Evolutionary conservation across 106 monocot genomes (phyloP), one percentile per base, ranked within the genome.

Genomic region (Ottelia alismoides): DNA sequence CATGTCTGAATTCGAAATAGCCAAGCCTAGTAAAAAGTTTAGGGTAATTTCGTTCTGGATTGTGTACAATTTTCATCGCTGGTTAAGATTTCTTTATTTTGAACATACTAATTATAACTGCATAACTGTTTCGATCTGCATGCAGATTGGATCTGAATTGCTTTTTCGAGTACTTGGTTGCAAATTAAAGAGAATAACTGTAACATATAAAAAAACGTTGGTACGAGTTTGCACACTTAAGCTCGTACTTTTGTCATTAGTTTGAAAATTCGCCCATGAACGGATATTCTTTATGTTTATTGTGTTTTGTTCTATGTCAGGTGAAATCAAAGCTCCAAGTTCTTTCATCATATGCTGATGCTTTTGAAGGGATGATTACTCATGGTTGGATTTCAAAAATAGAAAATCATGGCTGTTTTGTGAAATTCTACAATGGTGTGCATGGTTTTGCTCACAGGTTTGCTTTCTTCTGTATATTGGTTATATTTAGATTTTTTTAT

Each of bases 331-430:
- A 85, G 71, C 96, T 98, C 26, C 53, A 30, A 19, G 57, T 76
- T 19, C 47, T 98, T 61, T 68, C 96, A 45, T 85, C 89, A 30
- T 89, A 89, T 63, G 68, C 82, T 76, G 96, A 98, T 82, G 96
- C 96, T 16, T 70, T 60, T 56, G 82, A 82, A 67, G 79, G 82
- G 46, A 64, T 89, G 57, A 46, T 89, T 51, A 78, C 81, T 2
- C 96, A 98, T 74, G 89, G 96, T 64, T 98, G 96, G 96, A 89
- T 98, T 60, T 70, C 82, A 44, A 98, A 98, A 79, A 82, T 98
- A 66, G 96, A 85, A 57, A 79, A 79, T 27, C 85, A 98, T 77
- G 96, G 96, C 20, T 98, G 96, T 57, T 89, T 89, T 68, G 72
- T 98, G 51, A 85, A 66, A 68, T 98, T 89, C 60, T 89, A 89